Evolutionary conservation across 768 basidiomycete genomes (phyloP).

Genomic region (Boletus eberwhitei): DNA sequence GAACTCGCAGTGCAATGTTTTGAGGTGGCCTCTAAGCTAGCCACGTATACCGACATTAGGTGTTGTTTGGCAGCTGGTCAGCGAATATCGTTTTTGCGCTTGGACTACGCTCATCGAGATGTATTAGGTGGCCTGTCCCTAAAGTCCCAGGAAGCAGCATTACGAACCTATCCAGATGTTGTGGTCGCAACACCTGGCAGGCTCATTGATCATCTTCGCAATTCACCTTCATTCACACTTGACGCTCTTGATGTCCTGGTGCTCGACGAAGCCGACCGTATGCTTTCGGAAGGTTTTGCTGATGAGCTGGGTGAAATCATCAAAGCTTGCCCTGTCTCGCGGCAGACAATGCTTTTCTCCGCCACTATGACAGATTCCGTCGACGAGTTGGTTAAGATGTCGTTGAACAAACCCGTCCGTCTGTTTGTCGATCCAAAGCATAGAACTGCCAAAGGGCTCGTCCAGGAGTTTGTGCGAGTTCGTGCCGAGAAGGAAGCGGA

Average conservation of each 20-base stretch:
- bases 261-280: slow-evolving; percentile 96
- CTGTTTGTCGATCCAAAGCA: slow-evolving; percentile 95
- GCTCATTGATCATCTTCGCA: slow-evolving; percentile 95
- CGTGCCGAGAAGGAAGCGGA: slow-evolving; percentile 75
- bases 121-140: slow-evolving; percentile 82
- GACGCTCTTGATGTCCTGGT: slow-evolving; percentile 92
- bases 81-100: slow-evolving; percentile 12
- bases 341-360: slow-evolving; percentile 98
- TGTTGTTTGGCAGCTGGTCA: slow-evolving; percentile 91
- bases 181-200: slow-evolving; percentile 97
- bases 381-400: slow-evolving; percentile 89
- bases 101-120: slow-evolving; percentile 2
- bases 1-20: slow-evolving; percentile 96
- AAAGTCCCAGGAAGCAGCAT: slow-evolving; percentile 83
- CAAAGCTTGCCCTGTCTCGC: slow-evolving; percentile 77
- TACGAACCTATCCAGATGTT: slow-evolving; percentile 88
- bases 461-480: slow-evolving; percentile 95
- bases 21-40: slow-evolving; percentile 84
- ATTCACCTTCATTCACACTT: slow-evolving; percentile 89
- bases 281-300: slow-evolving; percentile 93
- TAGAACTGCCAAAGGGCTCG: slow-evolving; percentile 76
- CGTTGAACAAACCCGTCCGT: slow-evolving; percentile 87
- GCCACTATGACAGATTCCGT: slow-evolving; percentile 99
- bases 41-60: slow-evolving; percentile 82
- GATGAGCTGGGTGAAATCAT: slow-evolving; percentile 95